A percentile compares a stretch with the other conserved stretches of the same genome.
Evolutionary conservation across 1,284 basidiomycete genomes (phyloP).

Genomic region (Phenoliferia sp.): DNA sequence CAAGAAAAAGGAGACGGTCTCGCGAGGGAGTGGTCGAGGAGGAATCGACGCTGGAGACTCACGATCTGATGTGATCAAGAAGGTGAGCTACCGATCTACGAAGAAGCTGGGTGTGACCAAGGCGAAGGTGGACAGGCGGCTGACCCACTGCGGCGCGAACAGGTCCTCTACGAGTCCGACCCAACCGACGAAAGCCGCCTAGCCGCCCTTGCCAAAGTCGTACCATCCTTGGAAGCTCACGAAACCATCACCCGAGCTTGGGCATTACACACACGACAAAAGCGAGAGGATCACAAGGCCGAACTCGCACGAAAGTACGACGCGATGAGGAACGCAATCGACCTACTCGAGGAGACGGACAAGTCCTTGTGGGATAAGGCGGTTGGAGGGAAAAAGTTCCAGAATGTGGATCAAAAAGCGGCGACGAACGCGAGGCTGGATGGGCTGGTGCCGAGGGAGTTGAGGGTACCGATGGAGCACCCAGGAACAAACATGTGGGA

Average conservation of each 20-base stretch:
- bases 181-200: slow-evolving; percentile 27
- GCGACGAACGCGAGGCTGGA: slow-evolving; percentile 23
- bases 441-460: slow-evolving; percentile 30
- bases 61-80: slow-evolving; percentile 23
- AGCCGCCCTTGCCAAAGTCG: slow-evolving; percentile 24
- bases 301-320: slow-evolving; percentile 31
- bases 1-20: neutral
- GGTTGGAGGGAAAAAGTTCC: slow-evolving; percentile 28
- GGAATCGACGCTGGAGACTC: slow-evolving; percentile 13
- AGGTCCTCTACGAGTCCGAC: slow-evolving; percentile 27
- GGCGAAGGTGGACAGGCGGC: neutral
- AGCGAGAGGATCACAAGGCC: slow-evolving; percentile 56
- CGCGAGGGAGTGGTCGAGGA: neutral
- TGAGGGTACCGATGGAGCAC: slow-evolving; percentile 29
- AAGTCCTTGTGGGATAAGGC: slow-evolving; percentile 20
- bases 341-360: slow-evolving; percentile 33
- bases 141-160: neutral
- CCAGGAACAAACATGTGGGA: slow-evolving; percentile 26
- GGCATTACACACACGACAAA: slow-evolving; percentile 70
- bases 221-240: slow-evolving; percentile 62
- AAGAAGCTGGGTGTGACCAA: neutral
- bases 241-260: slow-evolving; percentile 91
- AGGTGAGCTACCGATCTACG: slow-evolving; percentile 6
- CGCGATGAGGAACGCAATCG: slow-evolving; percentile 31
- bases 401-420: slow-evolving; percentile 27